phyloP scores from a whole-genome alignment of 1,139 yeast genomes.

The Saccharomyces hybrid region DNA sequence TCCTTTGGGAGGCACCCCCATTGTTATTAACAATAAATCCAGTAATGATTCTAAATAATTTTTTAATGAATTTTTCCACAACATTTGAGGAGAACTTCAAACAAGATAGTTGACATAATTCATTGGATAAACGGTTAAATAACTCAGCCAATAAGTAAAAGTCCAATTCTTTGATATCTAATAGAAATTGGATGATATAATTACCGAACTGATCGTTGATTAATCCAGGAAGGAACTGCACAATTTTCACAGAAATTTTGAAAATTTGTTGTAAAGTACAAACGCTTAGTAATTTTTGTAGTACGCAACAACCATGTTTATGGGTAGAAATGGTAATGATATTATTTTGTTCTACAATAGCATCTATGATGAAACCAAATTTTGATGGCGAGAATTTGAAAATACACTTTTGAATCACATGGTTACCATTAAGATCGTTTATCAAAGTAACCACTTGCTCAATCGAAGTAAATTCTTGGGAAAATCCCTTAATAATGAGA shows the following conservation, averaged over 20 bases:
- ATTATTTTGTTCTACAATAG: constrained; percentile 49
- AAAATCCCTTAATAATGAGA: constrained; percentile 29
- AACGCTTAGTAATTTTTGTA: constrained; percentile 74
- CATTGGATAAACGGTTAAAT: constrained; percentile 43
- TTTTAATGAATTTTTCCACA: constrained; percentile 59
- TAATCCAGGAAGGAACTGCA: constrained; percentile 38
- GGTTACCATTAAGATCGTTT: constrained; percentile 91
- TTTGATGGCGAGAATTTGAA: constrained; percentile 60
- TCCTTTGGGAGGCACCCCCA: not conserved
- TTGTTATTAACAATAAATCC: constrained; percentile 11
- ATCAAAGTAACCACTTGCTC: constrained; percentile 70
- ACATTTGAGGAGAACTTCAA: constrained; percentile 94
- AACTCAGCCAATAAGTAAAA: constrained; percentile 32
- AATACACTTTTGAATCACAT: constrained; percentile 89
- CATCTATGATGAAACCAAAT: constrained; percentile 82
- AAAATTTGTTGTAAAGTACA: constrained; percentile 46
- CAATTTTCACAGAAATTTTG: constrained; percentile 37
- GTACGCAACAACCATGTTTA: constrained; percentile 95
- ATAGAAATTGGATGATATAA: constrained; percentile 87
- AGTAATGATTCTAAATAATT: constrained; percentile 36
- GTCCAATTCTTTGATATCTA: constrained; percentile 48
- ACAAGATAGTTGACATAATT: constrained; percentile 63
- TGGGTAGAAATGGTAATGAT: constrained; percentile 86
- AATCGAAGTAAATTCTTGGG: constrained; percentile 26
- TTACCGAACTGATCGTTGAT: constrained; percentile 95